These are phyloP conservation scores for Candida insectalens DNA, from an alignment of 805 yeast genomes.

Conservation along the genomic window DNA sequence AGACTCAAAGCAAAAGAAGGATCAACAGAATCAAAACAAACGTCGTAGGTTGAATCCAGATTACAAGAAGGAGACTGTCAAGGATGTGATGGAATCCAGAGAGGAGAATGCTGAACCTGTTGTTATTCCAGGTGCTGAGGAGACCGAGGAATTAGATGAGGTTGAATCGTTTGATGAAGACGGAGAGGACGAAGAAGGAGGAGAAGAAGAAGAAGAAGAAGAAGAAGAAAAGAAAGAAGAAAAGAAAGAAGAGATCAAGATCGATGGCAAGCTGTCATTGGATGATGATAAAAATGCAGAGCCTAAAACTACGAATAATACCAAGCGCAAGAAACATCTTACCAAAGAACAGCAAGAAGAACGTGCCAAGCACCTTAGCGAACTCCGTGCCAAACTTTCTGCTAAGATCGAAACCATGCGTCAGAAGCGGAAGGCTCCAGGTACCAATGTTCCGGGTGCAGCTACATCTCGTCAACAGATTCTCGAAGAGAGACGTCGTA, in stretches of 20 bases:
- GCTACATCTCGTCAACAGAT: slow-evolving; percentile 78
- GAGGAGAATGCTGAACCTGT: slow-evolving; percentile 46
- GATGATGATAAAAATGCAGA: background rate
- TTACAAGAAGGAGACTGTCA: slow-evolving; percentile 37
- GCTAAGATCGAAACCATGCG: slow-evolving; percentile 59
- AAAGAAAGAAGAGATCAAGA: slow-evolving; percentile 1
- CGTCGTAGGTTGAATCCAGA: slow-evolving; percentile 71
- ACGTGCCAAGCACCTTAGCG: slow-evolving; percentile 47
- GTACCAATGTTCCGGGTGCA: slow-evolving; percentile 70
- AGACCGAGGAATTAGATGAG: slow-evolving; percentile 14
- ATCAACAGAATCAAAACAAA: slow-evolving; percentile 51
- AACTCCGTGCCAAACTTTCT: slow-evolving; percentile 70
- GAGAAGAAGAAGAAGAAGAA: slow-evolving; percentile 6
- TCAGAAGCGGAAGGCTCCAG: slow-evolving; percentile 87
- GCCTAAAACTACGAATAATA: background rate
- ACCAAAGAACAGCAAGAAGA: slow-evolving; percentile 40
- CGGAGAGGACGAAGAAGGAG: slow-evolving; percentile 37
- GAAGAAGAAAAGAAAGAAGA: slow-evolving; percentile 6
- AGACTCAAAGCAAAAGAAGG: slow-evolving; percentile 65
- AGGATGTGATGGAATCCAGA: slow-evolving; percentile 47
- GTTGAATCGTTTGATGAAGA: slow-evolving; percentile 55
- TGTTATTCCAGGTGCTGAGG: slow-evolving; percentile 23
- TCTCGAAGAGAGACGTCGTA: slow-evolving; percentile 51
- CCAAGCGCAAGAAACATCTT: slow-evolving; percentile 17
- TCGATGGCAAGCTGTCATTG: background rate